Percentiles rank a stretch among this genome's conserved stretches.
These are phyloP conservation scores for Acmispon strigosus DNA, from an alignment of 306 rosid genomes.

Conservation along the genomic window DNA sequence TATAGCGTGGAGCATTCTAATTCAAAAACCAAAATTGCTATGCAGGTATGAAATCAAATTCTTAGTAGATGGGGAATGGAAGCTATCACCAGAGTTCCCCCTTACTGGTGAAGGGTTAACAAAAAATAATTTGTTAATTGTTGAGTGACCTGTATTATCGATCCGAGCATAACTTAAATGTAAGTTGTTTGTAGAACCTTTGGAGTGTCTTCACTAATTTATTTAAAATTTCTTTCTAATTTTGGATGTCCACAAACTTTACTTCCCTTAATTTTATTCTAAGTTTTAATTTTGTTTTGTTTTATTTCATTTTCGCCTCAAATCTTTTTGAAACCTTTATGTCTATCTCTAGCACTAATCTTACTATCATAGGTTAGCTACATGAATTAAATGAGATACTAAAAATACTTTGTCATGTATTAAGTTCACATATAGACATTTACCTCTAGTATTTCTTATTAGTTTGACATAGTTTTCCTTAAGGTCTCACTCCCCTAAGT, in stretches of 20 bases:
- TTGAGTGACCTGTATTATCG: slow-evolving; percentile 30
- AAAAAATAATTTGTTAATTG: slow-evolving; percentile 65
- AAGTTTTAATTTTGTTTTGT: not conserved
- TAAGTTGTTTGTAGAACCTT: not conserved
- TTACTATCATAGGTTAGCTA: too few relatives aligned
- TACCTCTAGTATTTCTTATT: too few relatives aligned
- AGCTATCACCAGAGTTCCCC: slow-evolving; percentile 71
- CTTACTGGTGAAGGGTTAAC: slow-evolving; percentile 72
- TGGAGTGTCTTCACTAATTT: not conserved
- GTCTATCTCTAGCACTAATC: too few relatives aligned
- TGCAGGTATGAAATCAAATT: slow-evolving; percentile 92
- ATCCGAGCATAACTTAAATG: not conserved
- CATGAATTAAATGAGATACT: too few relatives aligned
- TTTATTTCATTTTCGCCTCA: not conserved
- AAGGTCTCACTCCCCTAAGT: too few relatives aligned
- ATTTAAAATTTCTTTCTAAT: not conserved
- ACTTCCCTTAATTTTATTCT: too few relatives aligned
- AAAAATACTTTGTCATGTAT: too few relatives aligned
- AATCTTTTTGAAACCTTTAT: too few relatives aligned
- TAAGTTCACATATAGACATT: too few relatives aligned
- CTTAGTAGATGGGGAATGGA: slow-evolving; percentile 91
- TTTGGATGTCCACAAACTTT: not conserved
- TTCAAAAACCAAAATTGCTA: not conserved
- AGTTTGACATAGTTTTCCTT: too few relatives aligned
- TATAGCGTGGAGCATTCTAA: not conserved